Evolutionary conservation across 225 moss, liverwort and hornwort species (phyloP), one percentile per base, ranked within the genome.

Genomic region (Physcomitrellopsis africana): DNA sequence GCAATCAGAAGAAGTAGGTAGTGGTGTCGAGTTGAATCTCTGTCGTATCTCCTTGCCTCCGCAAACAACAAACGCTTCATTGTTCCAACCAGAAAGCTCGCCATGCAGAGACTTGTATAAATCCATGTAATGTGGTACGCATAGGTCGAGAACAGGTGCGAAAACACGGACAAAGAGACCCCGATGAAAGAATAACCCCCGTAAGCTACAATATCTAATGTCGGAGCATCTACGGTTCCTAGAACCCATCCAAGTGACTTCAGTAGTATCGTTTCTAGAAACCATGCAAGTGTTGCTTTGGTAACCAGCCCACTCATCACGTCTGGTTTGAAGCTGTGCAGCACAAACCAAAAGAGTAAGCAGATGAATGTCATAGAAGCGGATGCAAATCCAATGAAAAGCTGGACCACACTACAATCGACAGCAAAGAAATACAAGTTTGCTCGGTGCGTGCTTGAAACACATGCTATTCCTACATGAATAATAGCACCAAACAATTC

Each of bases 21-120:
- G 49, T 93, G 90, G 76, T 92, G 93, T 44, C 78, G 90, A 78
- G 86, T 85, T 22, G 93, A 91, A 76, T 96, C 93, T 80, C 89
- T 83, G 51, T 92, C 93, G 56, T 93, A 92, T 70, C 93, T 96
- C 86, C 93, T 90, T 15, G 83, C 88, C 79, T 92, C 93, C 2
- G 96, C 89, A 70, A 96, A 96, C 75, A 93, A 79, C 65, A 96
- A 78, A 8, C 92, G 89, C 82, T 93, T 96, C 93, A 93, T 87
- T 32, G 96, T 96, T 72, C 76, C 93, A 73, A 96, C 92, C 78
- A 96, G 66, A 70, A 93, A 96, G 62, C 81, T 86, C n/a, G 89
- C 93, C 96, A 96, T 92, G 57, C 92, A 92, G 4, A 96, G 62
- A 64, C 90, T 87, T 61, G 96, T 91, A 65, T 92, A 93, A 9